These are phyloP conservation scores for Plasmopara halstedii DNA, from an alignment of 352 stramenopile genomes.

Conservation along the genomic window DNA sequence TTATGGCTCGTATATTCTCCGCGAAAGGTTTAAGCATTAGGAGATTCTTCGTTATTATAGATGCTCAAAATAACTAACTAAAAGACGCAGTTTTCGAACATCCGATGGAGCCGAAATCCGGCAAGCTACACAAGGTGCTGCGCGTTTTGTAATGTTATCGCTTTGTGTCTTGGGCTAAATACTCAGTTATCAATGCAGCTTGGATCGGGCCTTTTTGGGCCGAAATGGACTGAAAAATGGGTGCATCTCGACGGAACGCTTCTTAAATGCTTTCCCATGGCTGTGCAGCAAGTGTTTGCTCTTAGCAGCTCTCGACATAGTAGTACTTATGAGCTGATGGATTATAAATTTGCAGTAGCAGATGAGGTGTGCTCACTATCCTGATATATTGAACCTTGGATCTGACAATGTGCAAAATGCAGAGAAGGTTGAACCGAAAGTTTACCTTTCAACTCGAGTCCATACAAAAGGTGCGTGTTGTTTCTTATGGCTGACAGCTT, in stretches of 20 bases:
- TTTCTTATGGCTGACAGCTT: background rate
- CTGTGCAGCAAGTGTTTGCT: slow-evolving; percentile 45
- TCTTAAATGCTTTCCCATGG: slow-evolving; percentile 74
- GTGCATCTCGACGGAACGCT: slow-evolving; percentile 59
- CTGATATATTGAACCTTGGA: too few relatives aligned
- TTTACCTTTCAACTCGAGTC: slow-evolving; percentile 54
- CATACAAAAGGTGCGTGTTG: slow-evolving; percentile 32
- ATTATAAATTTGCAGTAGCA: slow-evolving; percentile 35
- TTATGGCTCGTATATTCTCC: too few relatives aligned
- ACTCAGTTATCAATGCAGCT: slow-evolving; percentile 22
- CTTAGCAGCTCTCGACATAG: slow-evolving; percentile 44
- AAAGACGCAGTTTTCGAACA: background rate
- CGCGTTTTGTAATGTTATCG: background rate
- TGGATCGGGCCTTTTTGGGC: slow-evolving; percentile 42
- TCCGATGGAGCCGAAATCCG: slow-evolving; percentile 1
- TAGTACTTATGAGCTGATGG: slow-evolving; percentile 33
- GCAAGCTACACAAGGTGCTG: slow-evolving; percentile 55
- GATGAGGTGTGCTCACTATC: slow-evolving; percentile 30
- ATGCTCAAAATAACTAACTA: background rate
- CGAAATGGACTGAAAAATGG: slow-evolving; percentile 80
- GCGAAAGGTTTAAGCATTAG: too few relatives aligned
- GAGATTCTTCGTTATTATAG: too few relatives aligned
- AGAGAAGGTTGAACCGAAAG: slow-evolving; percentile 59
- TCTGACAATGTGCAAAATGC: background rate
- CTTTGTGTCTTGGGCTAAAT: background rate